A percentile compares a stretch with the other conserved stretches of the same genome.
Conservation (phyloP, 2,329 filamentous ascomycete genomes). For the Aspergillus carbonarius region DNA sequence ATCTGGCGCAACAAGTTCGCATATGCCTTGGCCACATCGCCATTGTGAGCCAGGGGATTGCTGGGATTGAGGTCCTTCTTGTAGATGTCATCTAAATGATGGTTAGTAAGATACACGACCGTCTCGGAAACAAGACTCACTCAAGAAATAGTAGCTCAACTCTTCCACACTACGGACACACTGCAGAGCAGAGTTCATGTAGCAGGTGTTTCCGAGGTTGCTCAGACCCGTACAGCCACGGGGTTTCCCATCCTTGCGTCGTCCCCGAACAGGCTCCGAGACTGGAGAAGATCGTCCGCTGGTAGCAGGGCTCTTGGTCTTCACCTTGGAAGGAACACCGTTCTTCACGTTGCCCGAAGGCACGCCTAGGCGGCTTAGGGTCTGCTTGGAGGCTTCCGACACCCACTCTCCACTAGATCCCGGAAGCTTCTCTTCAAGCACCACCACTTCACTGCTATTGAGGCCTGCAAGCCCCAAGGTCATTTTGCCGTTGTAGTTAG, state of each 20-base stretch:
- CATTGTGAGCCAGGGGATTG: conserved; percentile 83
- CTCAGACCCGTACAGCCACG: conserved; percentile 77
- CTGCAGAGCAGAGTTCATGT: conserved; percentile 97
- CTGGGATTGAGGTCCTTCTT: conserved; percentile 77
- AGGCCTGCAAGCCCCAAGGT: conserved; percentile 67
- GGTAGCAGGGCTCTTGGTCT: conserved; percentile 42
- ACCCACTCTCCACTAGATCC: conserved; percentile 54
- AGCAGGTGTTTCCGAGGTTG: conserved; percentile 96
- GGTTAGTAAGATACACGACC: conserved; percentile 7
- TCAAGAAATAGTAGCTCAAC: conserved; percentile 85
- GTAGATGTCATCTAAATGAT: conserved; percentile 59
- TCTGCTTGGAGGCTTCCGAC: conserved; percentile 49
- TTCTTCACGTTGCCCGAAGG: conserved; percentile 37
- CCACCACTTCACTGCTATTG: conserved; percentile 69
- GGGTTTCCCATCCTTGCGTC: conserved; percentile 65
- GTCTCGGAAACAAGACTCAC: conserved; percentile 25
- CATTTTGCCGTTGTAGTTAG: conserved; percentile 73
- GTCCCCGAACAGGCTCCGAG: conserved; percentile 66
- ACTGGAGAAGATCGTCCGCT: conserved; percentile 71
- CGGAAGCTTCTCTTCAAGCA: conserved; percentile 73
- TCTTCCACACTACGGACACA: conserved; percentile 93
- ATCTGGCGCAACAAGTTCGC: conserved; percentile 73
- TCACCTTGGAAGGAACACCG: conserved; percentile 33
- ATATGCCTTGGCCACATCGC: conserved; percentile 83
- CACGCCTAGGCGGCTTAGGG: conserved; percentile 52